Evolutionary conservation across 202 grass and related monocot species (phyloP).

Genomic region (Cymbopogon flexuosus): DNA sequence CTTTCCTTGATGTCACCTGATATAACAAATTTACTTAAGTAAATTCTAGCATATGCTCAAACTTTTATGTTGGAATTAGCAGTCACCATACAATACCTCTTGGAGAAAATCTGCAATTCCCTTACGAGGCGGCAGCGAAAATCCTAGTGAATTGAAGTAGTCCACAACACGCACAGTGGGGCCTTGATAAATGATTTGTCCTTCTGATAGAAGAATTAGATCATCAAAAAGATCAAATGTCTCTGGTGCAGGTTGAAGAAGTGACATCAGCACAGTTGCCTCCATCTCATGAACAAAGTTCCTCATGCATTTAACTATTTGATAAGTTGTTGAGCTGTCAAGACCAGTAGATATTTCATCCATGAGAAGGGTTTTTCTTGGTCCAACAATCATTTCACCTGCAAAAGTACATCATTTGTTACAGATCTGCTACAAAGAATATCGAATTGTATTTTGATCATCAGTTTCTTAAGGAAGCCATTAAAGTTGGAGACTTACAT

Average conservation of each 20-base stretch:
- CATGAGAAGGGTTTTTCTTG: conserved; percentile 73
- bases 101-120: conserved; percentile 75
- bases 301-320: conserved; percentile 67
- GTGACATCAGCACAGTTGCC: conserved; percentile 71
- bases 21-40: conserved; percentile 5
- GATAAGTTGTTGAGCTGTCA: conserved; percentile 71
- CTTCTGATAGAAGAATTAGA: conserved; percentile 67
- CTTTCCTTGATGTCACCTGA: conserved; percentile 68
- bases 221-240: conserved; percentile 83
- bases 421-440: neutral
- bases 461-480: neutral
- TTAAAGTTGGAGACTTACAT: neutral
- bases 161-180: conserved; percentile 38
- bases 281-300: conserved; percentile 83
- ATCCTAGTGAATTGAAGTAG: conserved; percentile 58
- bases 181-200: conserved; percentile 69
- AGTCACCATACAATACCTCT: conserved; percentile 38
- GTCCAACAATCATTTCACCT: conserved; percentile 82
- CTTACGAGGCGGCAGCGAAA: conserved; percentile 60
- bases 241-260: conserved; percentile 78
- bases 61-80: neutral
- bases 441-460: neutral
- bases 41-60: neutral
- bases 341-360: conserved; percentile 89
- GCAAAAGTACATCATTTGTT: conserved; percentile 2